Evolutionary conservation across 805 yeast species (phyloP).

Genomic region (Nakazawaea wyomingensis): DNA sequence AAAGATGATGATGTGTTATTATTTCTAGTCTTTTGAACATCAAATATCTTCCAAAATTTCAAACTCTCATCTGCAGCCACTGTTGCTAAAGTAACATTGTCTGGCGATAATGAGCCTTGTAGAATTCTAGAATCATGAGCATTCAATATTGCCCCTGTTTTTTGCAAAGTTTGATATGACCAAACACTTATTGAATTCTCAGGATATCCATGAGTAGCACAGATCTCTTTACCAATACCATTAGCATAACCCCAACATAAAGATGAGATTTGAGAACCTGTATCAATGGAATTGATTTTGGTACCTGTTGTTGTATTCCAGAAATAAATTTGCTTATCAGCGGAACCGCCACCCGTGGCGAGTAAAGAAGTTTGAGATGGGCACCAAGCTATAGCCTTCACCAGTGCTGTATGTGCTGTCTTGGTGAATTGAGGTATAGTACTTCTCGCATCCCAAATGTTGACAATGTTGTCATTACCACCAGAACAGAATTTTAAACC

Average conservation of each 20-base stretch:
- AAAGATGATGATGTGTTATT: constrained; percentile 1
- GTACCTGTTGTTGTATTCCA: constrained; percentile 95
- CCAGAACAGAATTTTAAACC: constrained; percentile 87
- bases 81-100: constrained; percentile 84
- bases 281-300: constrained; percentile 76
- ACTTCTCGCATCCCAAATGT: constrained; percentile 86
- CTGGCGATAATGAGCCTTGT: constrained; percentile 82
- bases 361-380: constrained; percentile 77
- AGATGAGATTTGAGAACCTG: constrained; percentile 93
- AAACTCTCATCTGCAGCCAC: constrained; percentile 95
- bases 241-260: constrained; percentile 82
- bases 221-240: constrained; percentile 76
- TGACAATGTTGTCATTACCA: constrained; percentile 90
- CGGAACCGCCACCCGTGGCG: constrained; percentile 97
- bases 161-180: constrained; percentile 79
- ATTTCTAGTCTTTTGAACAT: constrained; percentile 30
- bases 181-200: constrained; percentile 77
- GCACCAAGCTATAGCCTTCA: constrained; percentile 92
- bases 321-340: constrained; percentile 83
- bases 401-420: constrained; percentile 86
- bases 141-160: constrained; percentile 77
- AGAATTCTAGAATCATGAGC: constrained; percentile 91
- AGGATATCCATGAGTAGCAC: constrained; percentile 93
- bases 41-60: constrained; percentile 91
- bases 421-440: constrained; percentile 66